Base-by-base conservation (phyloP, 352 stramenopile species). In the Phytopythium vexans region DNA sequence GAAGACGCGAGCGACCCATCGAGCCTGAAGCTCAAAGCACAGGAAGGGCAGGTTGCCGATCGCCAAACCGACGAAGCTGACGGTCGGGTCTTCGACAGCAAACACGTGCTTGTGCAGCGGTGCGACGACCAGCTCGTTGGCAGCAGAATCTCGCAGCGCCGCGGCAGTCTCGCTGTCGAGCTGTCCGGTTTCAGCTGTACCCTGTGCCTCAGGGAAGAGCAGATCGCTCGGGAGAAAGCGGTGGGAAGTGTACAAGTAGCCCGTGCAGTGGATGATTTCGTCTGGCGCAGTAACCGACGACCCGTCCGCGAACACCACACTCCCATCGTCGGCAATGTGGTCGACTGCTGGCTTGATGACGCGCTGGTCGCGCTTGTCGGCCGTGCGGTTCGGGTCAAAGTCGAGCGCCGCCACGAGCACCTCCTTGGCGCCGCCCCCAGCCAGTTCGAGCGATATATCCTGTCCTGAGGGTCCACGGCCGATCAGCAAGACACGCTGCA, bases 231-330 rank as follows among this genome's bases (percentile, higher is more conserved):
- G 79, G 0, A 82, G 57, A 12, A 92, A 49, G 6, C 79, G 58
- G 36, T 72, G 82, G 31, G 73, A 68, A 0, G 73, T 69, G 60
- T 93, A 93, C 48, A 77, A 47, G 48, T 93, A 93, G 8, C 82
- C 82, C 4, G 82, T 93, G 62, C 78, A 89, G 52, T 80, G 77
- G 69, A 93, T 91, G 53, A 93, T 70, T 58, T 89, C 82, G 49
- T 93, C 76, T n/a, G 74, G 70, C 0, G 78, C 57, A 21, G 39
- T 54, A 35, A 85, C 65, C 8, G 49, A 60, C n/a, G 76, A 77
- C 0, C 68, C 71, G 54, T 93, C 80, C 15, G 56, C 67, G 54
- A 90, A 90, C 31, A 77, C 60, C 16, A 93, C 55, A 0, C 49
- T 61, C 10, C 81, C 75, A 51, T 89, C 68, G 8, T 60, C 27